A percentile compares a stretch with the other conserved stretches of the same genome.
These are phyloP conservation scores for Penicillium soppii DNA, from an alignment of 495 filamentous ascomycete genomes.

Conservation along the genomic window DNA sequence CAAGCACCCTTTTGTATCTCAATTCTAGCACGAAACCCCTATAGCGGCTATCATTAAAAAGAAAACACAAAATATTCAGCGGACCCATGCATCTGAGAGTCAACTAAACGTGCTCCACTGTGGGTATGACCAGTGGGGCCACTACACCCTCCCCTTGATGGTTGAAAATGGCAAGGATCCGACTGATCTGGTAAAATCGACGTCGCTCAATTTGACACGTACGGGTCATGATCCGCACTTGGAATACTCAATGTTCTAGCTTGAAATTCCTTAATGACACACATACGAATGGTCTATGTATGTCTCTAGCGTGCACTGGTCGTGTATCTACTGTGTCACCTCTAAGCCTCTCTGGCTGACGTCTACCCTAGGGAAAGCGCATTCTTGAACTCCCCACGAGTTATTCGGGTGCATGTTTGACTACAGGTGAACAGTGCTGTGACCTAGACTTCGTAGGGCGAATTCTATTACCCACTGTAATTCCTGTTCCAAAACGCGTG, in stretches of 20 bases:
- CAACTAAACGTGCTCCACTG: constrained; percentile 29
- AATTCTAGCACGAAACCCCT: constrained; percentile 10
- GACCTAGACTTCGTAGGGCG: constrained; percentile 10
- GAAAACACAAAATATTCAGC: constrained; percentile 10
- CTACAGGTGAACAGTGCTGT: background rate
- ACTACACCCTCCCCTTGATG: constrained; percentile 17
- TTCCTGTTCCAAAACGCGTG: constrained; percentile 11
- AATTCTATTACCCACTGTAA: constrained; percentile 12
- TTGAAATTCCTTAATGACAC: background rate
- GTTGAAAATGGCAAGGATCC: constrained; percentile 14
- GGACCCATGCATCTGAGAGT: constrained; percentile 12
- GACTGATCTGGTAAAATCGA: constrained; percentile 14
- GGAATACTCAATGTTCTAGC: background rate
- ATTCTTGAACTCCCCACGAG: background rate
- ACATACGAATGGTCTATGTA: background rate
- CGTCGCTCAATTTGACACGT: constrained; percentile 10
- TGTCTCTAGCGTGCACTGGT: background rate
- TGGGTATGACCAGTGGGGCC: constrained; percentile 21
- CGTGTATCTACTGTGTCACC: background rate
- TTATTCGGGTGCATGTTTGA: background rate
- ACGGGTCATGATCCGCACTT: constrained; percentile 7
- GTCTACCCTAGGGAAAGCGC: background rate
- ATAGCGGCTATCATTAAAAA: constrained; percentile 8
- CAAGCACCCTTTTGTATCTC: constrained; percentile 18
- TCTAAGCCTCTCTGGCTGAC: constrained; percentile 1